phyloP scores from a whole-genome alignment of 192 early-diverging fungal species.

The Gryganskiella cystojenkinii region DNA sequence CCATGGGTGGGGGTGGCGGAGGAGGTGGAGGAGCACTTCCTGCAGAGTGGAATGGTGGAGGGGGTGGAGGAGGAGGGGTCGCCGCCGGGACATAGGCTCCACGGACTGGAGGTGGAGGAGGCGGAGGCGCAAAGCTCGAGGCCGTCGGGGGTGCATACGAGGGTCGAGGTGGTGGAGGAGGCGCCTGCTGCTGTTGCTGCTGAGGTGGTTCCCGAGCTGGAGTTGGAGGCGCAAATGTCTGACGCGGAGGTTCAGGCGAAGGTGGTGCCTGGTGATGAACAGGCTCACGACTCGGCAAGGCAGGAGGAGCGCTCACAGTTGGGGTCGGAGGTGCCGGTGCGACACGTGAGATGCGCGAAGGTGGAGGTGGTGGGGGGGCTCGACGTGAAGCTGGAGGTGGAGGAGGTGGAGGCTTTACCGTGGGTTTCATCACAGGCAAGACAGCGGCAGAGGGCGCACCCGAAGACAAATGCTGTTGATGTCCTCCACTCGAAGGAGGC shows the following conservation, averaged over 20 bases:
- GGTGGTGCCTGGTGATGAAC: slow-evolving; percentile 39
- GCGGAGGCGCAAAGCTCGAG: slow-evolving; percentile 2
- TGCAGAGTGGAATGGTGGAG: slow-evolving; percentile 17
- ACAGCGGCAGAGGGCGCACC: slow-evolving; percentile 33
- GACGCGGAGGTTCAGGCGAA: slow-evolving; percentile 26
- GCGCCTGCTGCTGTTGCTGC: too few relatives aligned
- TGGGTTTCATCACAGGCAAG: slow-evolving; percentile 42
- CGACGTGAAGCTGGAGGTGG: slow-evolving; percentile 48
- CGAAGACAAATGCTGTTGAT: slow-evolving; percentile 33
- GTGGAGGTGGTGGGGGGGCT: slow-evolving; percentile 53
- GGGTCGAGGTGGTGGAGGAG: slow-evolving; percentile 25
- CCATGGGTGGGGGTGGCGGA: slow-evolving; percentile 52
- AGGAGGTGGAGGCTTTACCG: slow-evolving; percentile 48
- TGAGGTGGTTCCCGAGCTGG: slow-evolving; percentile 19
- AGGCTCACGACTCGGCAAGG: slow-evolving; percentile 48
- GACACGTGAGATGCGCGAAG: slow-evolving; percentile 31
- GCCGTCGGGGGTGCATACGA: background rate
- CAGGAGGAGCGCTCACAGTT: slow-evolving; percentile 17
- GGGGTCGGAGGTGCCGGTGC: slow-evolving; percentile 36
- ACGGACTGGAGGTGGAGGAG: slow-evolving; percentile 21
- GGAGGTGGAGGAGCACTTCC: slow-evolving; percentile 10
- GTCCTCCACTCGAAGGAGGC: slow-evolving; percentile 34
- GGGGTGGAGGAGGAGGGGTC: slow-evolving; percentile 38
- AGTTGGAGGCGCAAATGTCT: slow-evolving; percentile 27
- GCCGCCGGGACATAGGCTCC: slow-evolving; percentile 11